phyloP scores from a whole-genome alignment of 495 filamentous ascomycete genomes.

The Talaromyces stipitatus region DNA sequence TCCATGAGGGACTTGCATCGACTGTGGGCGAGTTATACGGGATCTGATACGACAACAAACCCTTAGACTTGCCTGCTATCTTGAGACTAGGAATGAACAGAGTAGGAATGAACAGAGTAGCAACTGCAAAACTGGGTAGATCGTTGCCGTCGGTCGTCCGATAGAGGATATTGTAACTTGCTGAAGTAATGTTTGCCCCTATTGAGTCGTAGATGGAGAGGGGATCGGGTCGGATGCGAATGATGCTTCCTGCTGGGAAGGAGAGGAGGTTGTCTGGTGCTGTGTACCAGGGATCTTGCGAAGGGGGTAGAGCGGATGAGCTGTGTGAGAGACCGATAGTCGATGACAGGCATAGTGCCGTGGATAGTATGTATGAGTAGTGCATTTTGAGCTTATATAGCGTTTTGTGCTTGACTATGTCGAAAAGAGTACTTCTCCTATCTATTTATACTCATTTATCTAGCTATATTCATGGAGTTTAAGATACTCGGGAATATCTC shows the following conservation, averaged over 20 bases:
- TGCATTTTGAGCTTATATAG: neutral
- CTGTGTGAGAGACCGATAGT: neutral
- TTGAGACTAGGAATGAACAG: neutral
- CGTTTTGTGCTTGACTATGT: neutral
- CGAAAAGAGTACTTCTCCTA: neutral
- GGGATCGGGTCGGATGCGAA: neutral
- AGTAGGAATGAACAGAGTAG: constrained; percentile 1
- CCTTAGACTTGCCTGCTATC: neutral
- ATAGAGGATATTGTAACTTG: constrained; percentile 40
- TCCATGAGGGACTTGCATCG: constrained; percentile 3
- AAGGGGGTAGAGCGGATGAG: neutral
- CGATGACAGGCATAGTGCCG: neutral
- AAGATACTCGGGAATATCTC: too few relatives aligned
- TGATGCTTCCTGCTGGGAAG: neutral
- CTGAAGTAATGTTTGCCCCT: neutral
- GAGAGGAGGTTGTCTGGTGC: neutral
- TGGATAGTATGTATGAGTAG: neutral
- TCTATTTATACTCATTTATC: neutral
- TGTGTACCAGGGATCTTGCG: neutral
- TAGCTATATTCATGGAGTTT: too few relatives aligned
- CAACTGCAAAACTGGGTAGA: constrained; percentile 27
- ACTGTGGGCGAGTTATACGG: constrained; percentile 1
- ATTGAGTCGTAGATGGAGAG: neutral
- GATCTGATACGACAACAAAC: neutral
- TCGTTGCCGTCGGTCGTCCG: constrained; percentile 34